Conservation (phyloP, 345 rosid species). For the Nasturtium officinale region DNA sequence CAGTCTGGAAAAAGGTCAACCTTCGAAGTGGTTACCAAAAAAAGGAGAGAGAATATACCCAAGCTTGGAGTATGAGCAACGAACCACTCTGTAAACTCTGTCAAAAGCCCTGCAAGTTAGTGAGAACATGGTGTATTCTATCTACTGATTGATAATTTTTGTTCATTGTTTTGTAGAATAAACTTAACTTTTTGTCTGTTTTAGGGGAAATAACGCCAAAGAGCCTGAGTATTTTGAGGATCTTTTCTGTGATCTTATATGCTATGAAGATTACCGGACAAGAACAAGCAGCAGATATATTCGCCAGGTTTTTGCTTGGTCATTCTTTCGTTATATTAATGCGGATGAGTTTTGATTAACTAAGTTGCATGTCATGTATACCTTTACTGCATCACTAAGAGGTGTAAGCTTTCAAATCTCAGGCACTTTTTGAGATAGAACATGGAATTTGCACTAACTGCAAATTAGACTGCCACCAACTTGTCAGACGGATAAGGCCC, state of each 20-base stretch:
- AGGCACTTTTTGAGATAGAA: constrained; percentile 91
- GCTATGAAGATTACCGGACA: constrained; percentile 86
- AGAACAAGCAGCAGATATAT: constrained; percentile 78
- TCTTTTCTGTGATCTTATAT: constrained; percentile 79
- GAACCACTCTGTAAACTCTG: constrained; percentile 98
- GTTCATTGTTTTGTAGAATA: not conserved
- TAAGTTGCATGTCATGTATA: constrained; percentile 6
- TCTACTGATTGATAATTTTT: not conserved
- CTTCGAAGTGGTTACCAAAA: constrained; percentile 53
- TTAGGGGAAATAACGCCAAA: constrained; percentile 73
- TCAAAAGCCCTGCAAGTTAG: constrained; percentile 81
- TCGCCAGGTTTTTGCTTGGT: constrained; percentile 62
- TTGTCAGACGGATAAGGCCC: constrained; percentile 69
- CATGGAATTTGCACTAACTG: constrained; percentile 84
- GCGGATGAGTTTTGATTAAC: not conserved
- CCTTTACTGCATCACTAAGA: constrained; percentile 20
- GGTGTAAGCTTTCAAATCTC: constrained; percentile 35
- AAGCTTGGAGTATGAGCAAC: constrained; percentile 69
- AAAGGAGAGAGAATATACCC: constrained; percentile 77
- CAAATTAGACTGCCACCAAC: constrained; percentile 82
- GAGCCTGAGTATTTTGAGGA: constrained; percentile 93
- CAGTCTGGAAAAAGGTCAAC: constrained; percentile 73
- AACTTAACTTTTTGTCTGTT: constrained; percentile 22
- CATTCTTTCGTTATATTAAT: constrained; percentile 15
- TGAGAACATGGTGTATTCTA: constrained; percentile 7